Evolutionary conservation across 805 yeast species (phyloP).

Genomic region (Saccharomycopsis sp.): DNA sequence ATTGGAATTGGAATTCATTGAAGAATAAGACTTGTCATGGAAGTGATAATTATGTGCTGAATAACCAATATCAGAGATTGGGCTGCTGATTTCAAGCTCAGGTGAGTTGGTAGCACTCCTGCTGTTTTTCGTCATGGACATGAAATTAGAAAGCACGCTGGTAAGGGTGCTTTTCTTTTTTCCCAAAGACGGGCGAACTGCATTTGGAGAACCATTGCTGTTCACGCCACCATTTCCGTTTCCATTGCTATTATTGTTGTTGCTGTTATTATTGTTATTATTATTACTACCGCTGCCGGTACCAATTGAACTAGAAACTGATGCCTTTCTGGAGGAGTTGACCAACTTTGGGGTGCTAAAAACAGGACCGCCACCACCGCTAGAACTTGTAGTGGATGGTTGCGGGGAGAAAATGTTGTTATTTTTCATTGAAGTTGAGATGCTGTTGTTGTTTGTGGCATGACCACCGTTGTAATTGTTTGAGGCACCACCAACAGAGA

Average conservation of each 20-base stretch:
- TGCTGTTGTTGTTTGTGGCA: background rate
- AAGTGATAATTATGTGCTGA: no score
- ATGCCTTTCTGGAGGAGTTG: conserved; percentile 9
- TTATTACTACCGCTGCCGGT: no score
- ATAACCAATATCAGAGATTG: conserved; percentile 1
- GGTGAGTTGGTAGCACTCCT: conserved; percentile 1
- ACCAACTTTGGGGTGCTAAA: conserved; percentile 6
- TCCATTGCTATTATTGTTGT: background rate
- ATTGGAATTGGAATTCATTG: background rate
- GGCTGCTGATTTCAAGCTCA: background rate
- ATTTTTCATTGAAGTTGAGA: no score
- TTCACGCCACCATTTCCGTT: no score
- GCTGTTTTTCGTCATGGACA: conserved; percentile 7
- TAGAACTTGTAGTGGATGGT: background rate
- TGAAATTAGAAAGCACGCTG: conserved; percentile 17
- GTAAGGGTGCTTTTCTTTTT: conserved; percentile 19
- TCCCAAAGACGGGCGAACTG: conserved; percentile 13
- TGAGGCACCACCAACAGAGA: background rate
- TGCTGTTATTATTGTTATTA: no score
- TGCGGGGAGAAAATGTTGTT: conserved; percentile 16
- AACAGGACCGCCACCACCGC: no score
- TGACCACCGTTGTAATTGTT: no score
- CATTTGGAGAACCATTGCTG: no score
- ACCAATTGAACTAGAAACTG: conserved; percentile 8
- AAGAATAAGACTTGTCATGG: conserved; percentile 3